Conservation (phyloP, 495 filamentous ascomycete genomes). For the Penicillium cosmopolitanum region DNA sequence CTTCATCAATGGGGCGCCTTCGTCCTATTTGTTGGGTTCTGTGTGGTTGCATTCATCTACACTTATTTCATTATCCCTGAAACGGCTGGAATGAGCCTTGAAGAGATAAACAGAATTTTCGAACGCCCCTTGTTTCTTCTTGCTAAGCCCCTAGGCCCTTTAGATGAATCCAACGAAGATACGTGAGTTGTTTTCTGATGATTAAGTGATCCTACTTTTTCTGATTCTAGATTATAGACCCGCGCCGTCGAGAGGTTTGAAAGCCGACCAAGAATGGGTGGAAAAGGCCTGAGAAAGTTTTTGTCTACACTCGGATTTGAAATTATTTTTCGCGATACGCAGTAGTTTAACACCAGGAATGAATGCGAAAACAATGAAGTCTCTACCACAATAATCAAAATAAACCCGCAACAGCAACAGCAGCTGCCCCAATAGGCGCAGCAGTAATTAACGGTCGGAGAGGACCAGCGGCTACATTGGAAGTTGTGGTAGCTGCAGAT, state of each 20-base stretch:
- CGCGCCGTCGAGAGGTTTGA: too few species aligned
- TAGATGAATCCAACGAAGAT: too few species aligned
- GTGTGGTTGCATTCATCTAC: constrained; percentile 13
- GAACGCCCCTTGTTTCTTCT: neutral
- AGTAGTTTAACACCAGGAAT: too few species aligned
- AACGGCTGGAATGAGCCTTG: constrained; percentile 12
- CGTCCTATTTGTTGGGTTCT: constrained; percentile 22
- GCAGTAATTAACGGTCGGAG: constrained; percentile 20
- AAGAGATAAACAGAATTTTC: constrained; percentile 21
- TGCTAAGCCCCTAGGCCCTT: neutral
- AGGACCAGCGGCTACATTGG: constrained; percentile 11
- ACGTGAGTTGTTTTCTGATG: too few species aligned
- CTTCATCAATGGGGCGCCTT: constrained; percentile 27
- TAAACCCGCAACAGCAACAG: neutral
- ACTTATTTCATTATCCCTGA: constrained; percentile 45
- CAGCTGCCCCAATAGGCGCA: constrained; percentile 22
- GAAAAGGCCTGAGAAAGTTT: too few species aligned
- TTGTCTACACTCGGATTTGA: too few species aligned
- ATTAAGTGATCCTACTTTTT: too few species aligned
- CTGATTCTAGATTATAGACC: too few species aligned
- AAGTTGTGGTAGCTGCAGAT: constrained; percentile 11
- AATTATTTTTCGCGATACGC: too few species aligned
- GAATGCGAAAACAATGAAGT: too few species aligned
- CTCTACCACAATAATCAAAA: neutral
- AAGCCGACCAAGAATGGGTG: too few species aligned